Percentiles rank a stretch among this genome's conserved stretches.
phyloP scores from a whole-genome alignment of 257 asterid species.

The Jacaranda mimosifolia region DNA sequence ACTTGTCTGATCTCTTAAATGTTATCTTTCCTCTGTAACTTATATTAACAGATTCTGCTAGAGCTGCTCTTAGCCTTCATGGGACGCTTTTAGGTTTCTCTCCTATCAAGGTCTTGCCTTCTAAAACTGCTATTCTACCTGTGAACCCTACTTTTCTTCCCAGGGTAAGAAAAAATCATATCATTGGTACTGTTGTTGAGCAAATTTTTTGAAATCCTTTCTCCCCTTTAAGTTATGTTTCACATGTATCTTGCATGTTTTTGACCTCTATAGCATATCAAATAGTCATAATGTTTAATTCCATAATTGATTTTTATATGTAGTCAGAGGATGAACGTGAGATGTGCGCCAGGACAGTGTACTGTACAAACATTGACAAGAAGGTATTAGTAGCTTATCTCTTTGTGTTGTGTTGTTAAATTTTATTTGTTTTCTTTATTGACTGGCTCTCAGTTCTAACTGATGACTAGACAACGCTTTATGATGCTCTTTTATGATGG shows the following conservation, averaged over 20 bases:
- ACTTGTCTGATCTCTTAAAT: slow-evolving; percentile 20
- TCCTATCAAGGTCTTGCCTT: slow-evolving; percentile 87
- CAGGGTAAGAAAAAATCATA: slow-evolving; percentile 57
- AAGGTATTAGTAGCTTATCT: slow-evolving; percentile 51
- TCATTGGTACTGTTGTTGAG: not conserved
- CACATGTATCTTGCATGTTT: too few species aligned
- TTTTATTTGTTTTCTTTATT: slow-evolving; percentile 12
- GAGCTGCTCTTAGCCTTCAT: slow-evolving; percentile 70
- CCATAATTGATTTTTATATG: slow-evolving; percentile 13
- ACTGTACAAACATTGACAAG: slow-evolving; percentile 94
- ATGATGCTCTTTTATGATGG: not conserved
- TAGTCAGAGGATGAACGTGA: slow-evolving; percentile 97
- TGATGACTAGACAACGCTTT: too few species aligned
- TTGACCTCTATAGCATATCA: not conserved
- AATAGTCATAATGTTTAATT: slow-evolving; percentile 15
- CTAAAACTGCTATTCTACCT: slow-evolving; percentile 96
- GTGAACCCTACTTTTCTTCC: slow-evolving; percentile 97
- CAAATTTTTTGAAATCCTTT: too few species aligned
- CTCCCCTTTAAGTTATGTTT: too few species aligned
- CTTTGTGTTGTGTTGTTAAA: not conserved
- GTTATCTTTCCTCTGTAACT: slow-evolving; percentile 24
- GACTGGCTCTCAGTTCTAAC: too few species aligned
- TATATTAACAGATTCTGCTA: slow-evolving; percentile 73
- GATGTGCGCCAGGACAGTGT: slow-evolving; percentile 98
- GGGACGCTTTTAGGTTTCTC: slow-evolving; percentile 84